These are phyloP conservation scores for Allium sativum DNA, from an alignment of 106 monocot species.

Conservation along the genomic window DNA sequence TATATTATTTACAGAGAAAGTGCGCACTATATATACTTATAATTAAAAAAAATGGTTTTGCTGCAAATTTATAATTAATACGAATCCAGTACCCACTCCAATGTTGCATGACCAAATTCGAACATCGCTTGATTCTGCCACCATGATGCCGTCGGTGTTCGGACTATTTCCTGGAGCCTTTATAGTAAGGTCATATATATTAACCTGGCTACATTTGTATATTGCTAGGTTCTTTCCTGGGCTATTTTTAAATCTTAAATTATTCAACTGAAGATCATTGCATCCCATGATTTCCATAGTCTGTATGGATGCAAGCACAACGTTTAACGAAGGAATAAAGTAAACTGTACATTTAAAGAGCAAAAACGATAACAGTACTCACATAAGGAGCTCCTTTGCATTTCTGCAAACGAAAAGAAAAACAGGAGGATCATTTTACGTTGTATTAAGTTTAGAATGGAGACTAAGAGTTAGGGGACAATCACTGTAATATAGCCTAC, in stretches of 20 bases:
- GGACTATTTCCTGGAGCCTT: constrained; percentile 3
- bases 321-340: not conserved
- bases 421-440: not conserved
- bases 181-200: not conserved
- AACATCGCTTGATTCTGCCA: constrained; percentile 1
- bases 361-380: too few relatives aligned
- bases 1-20: too few relatives aligned
- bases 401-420: constrained; percentile 1
- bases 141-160: constrained; percentile 10
- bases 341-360: too few relatives aligned
- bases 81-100: constrained; percentile 6
- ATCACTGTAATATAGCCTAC: not conserved
- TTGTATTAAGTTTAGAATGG: not conserved
- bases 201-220: not conserved
- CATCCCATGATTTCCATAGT: constrained; percentile 4
- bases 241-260: not conserved
- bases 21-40: too few relatives aligned
- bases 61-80: too few relatives aligned
- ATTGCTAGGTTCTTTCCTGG: constrained; percentile 5
- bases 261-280: not conserved
- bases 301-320: not conserved
- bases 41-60: too few relatives aligned
- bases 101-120: not conserved
- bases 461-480: not conserved
- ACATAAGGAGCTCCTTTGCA: constrained; percentile 6